These are phyloP conservation scores for Mycena metata DNA, from an alignment of 768 basidiomycete species.

Conservation along the genomic window DNA sequence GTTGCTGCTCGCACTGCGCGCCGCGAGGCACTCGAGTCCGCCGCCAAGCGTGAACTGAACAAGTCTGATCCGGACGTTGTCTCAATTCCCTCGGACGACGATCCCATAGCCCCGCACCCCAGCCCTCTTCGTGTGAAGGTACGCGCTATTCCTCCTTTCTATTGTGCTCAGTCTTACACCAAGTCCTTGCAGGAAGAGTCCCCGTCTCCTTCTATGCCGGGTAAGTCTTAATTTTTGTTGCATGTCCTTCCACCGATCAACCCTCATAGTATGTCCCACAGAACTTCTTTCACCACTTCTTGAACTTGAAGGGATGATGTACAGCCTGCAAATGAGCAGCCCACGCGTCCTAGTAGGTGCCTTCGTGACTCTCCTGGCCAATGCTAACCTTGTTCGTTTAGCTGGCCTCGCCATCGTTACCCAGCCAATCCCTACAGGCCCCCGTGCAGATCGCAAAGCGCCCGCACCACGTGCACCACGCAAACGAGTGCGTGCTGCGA, in stretches of 20 bases:
- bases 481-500: constrained; percentile 6
- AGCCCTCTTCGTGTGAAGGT: too few relatives aligned
- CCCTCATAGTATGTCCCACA: not conserved
- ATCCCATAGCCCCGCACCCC: not conserved
- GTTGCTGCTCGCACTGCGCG: not conserved
- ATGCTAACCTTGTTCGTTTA: not conserved
- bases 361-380: not conserved
- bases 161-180: too few relatives aligned
- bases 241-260: too few relatives aligned
- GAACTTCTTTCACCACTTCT: not conserved
- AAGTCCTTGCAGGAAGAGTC: too few relatives aligned
- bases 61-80: not conserved
- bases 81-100: constrained; percentile 16
- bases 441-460: constrained; percentile 5
- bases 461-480: not conserved
- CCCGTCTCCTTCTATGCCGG: not conserved
- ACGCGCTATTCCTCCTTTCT: too few relatives aligned
- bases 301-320: not conserved
- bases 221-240: not conserved
- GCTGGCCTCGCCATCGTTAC: constrained; percentile 1
- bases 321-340: not conserved
- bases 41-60: not conserved
- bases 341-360: not conserved
- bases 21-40: constrained; percentile 3
- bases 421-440: constrained; percentile 13